A percentile compares a stretch with the other conserved stretches of the same genome.
These are phyloP conservation scores for Elaeagnus macrophylla DNA, from an alignment of 306 rosid species.

Conservation along the genomic window DNA sequence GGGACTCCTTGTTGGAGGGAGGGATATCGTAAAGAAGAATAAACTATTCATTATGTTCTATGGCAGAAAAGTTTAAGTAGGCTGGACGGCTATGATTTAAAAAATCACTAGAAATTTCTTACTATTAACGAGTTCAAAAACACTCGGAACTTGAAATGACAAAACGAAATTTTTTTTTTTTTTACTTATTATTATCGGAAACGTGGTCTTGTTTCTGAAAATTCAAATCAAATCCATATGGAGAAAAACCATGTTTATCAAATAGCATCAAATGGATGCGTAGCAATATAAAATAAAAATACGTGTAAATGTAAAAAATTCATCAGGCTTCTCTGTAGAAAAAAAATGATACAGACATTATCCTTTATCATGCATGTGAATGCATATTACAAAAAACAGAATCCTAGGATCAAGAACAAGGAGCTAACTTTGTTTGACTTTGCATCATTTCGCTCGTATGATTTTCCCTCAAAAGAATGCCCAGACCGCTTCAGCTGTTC, in stretches of 20 bases:
- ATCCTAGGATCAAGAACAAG: slow-evolving; percentile 13
- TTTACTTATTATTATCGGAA: no score
- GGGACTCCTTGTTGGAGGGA: no score
- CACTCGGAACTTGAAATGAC: background rate
- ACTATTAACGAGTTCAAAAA: background rate
- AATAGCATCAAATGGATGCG: background rate
- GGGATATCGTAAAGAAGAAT: background rate
- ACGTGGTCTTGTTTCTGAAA: no score
- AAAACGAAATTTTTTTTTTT: background rate
- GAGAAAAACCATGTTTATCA: background rate
- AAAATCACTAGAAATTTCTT: slow-evolving; percentile 1
- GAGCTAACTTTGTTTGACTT: slow-evolving; percentile 68
- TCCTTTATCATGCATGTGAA: slow-evolving; percentile 12
- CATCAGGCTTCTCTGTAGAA: slow-evolving; percentile 8
- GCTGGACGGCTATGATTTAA: background rate
- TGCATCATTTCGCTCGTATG: slow-evolving; percentile 62
- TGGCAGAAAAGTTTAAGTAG: background rate
- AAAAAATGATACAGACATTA: background rate
- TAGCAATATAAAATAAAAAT: background rate
- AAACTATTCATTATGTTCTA: background rate
- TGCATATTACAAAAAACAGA: slow-evolving; percentile 10
- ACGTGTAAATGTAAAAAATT: background rate
- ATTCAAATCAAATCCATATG: no score
- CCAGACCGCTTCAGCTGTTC: slow-evolving; percentile 77
- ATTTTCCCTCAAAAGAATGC: slow-evolving; percentile 50